Conservation (phyloP, 176 grass and related monocot species). For the Avena atlantica region DNA sequence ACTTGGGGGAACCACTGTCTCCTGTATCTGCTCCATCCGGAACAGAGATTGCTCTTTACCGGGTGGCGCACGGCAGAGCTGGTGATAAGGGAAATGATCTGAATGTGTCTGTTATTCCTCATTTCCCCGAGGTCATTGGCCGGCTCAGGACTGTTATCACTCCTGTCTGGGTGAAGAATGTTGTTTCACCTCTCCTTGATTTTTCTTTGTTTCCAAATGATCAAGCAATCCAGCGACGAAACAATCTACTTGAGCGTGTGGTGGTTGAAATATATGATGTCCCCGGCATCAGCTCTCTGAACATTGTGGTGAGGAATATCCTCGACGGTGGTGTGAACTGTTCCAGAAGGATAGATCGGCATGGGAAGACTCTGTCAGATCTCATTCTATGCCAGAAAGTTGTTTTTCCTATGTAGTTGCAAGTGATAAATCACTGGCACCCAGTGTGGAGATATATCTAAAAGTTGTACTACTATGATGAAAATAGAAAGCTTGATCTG, state of each 20-base stretch:
- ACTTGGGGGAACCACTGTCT: not conserved
- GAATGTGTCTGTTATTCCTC: constrained; percentile 89
- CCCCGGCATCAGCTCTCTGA: constrained; percentile 76
- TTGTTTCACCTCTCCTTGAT: constrained; percentile 67
- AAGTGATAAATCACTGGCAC: constrained; percentile 8
- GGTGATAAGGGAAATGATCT: constrained; percentile 87
- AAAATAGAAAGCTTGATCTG: too few relatives aligned
- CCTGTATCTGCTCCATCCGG: constrained; percentile 47
- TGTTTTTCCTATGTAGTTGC: too few relatives aligned
- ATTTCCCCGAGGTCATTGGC: constrained; percentile 62
- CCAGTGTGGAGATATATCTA: too few relatives aligned
- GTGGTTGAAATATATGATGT: constrained; percentile 80
- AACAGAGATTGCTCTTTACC: constrained; percentile 72
- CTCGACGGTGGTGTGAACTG: constrained; percentile 92
- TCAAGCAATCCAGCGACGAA: constrained; percentile 25
- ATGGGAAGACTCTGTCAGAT: constrained; percentile 90
- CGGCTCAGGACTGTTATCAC: constrained; percentile 67
- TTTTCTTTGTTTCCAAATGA: constrained; percentile 45
- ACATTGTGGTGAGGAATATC: constrained; percentile 85
- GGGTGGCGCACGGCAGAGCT: constrained; percentile 74
- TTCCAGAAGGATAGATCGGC: constrained; percentile 90
- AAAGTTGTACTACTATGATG: too few relatives aligned
- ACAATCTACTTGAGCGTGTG: constrained; percentile 52
- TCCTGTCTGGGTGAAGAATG: constrained; percentile 70
- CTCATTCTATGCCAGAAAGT: constrained; percentile 72